Conservation (phyloP, 2,329 filamentous ascomycete genomes). For the Xylaria multiplex region DNA sequence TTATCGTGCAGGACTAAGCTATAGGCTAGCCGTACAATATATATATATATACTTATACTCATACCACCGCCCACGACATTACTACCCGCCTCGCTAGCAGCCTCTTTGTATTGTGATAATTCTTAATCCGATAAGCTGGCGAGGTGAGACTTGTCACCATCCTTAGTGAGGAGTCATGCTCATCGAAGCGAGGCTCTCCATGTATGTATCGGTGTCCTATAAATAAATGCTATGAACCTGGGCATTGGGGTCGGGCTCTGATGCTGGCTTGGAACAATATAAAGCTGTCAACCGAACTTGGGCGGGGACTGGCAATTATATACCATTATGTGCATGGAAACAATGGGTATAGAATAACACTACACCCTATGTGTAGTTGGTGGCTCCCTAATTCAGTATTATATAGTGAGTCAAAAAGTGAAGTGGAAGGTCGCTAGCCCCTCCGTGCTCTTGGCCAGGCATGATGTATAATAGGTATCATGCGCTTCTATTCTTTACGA, state of each 20-base stretch:
- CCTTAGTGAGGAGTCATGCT: background rate
- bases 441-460: conserved; percentile 1
- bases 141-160: background rate
- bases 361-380: background rate
- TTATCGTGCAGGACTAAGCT: background rate
- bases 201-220: background rate
- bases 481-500: conserved; percentile 17
- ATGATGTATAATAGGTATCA: conserved; percentile 23
- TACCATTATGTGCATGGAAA: background rate
- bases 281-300: background rate
- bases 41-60: background rate
- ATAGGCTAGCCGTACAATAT: background rate
- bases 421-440: background rate
- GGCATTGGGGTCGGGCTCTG: background rate
- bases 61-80: no score
- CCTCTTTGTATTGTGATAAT: background rate
- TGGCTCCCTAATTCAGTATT: background rate
- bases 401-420: background rate
- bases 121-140: background rate
- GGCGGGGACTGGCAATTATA: background rate
- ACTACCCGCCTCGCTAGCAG: background rate
- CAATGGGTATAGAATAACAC: background rate
- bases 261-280: no score
- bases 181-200: background rate
- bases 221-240: background rate